A percentile compares a stretch with the other conserved stretches of the same genome.
phyloP scores from a whole-genome alignment of 1,284 basidiomycete genomes.

The Athelia sp. region DNA sequence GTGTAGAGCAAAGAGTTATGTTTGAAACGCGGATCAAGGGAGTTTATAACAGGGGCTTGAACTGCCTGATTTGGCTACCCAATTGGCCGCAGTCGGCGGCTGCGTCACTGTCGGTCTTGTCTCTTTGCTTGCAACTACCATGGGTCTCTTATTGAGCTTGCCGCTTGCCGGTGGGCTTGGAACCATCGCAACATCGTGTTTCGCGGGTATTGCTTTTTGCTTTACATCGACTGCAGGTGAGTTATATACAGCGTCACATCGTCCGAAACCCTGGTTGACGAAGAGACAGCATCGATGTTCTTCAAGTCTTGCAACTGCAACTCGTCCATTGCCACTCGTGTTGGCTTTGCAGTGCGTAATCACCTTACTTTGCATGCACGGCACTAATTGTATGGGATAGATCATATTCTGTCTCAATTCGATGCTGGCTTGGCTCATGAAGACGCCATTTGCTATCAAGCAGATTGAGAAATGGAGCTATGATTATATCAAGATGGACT shows the following conservation, averaged over 20 bases:
- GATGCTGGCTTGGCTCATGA: constrained; percentile 96
- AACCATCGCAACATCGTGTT: constrained; percentile 74
- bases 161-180: constrained; percentile 79
- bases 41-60: too few relatives aligned
- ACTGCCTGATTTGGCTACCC: too few relatives aligned
- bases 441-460: constrained; percentile 83
- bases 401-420: constrained; percentile 95
- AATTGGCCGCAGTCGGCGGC: too few relatives aligned
- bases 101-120: too few relatives aligned
- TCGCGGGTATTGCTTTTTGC: constrained; percentile 79
- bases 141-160: constrained; percentile 75
- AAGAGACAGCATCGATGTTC: constrained; percentile 84
- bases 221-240: constrained; percentile 80
- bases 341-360: constrained; percentile 83
- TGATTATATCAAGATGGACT: constrained; percentile 98
- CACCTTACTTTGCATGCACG: neutral
- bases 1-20: neutral
- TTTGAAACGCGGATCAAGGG: too few relatives aligned
- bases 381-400: constrained; percentile 31
- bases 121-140: constrained; percentile 13
- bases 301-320: constrained; percentile 99
- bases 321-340: constrained; percentile 95
- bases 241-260: constrained; percentile 11
- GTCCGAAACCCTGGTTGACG: constrained; percentile 3
- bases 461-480: constrained; percentile 91